phyloP scores from a whole-genome alignment of 2,329 filamentous ascomycete species.

The Rutstroemia sp. region DNA sequence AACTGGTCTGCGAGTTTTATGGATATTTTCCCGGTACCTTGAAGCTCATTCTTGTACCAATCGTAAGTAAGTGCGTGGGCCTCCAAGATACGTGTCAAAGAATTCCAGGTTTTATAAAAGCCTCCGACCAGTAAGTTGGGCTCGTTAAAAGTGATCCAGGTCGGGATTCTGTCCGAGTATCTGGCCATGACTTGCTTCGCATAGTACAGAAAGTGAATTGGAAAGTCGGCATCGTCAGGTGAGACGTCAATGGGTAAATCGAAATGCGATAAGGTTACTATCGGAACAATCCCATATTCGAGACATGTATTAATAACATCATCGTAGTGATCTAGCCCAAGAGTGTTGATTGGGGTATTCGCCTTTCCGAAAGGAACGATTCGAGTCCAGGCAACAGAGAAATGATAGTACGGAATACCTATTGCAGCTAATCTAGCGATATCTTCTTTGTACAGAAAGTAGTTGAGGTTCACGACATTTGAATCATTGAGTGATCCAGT shows the following conservation, averaged over 20 bases:
- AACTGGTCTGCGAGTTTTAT: constrained; percentile 39
- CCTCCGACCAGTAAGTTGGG: constrained; percentile 28
- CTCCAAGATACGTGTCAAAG: constrained; percentile 31
- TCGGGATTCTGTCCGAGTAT: constrained; percentile 41
- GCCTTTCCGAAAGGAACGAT: constrained; percentile 43
- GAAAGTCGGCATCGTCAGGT: not conserved
- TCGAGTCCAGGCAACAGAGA: constrained; percentile 43
- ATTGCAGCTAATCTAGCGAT: constrained; percentile 44
- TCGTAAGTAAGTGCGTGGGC: constrained; percentile 40
- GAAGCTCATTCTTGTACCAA: constrained; percentile 45
- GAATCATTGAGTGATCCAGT: not conserved
- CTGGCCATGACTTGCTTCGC: constrained; percentile 42
- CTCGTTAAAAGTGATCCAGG: constrained; percentile 47
- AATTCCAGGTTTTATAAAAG: not conserved
- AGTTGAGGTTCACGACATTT: constrained; percentile 33
- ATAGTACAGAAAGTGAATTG: constrained; percentile 44
- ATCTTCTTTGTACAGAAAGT: constrained; percentile 45
- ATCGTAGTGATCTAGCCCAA: constrained; percentile 44
- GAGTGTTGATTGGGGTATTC: constrained; percentile 37
- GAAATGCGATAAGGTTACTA: constrained; percentile 38
- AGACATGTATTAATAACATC: constrained; percentile 43
- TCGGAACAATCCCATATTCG: constrained; percentile 41
- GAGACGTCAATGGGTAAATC: not conserved
- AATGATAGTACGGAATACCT: constrained; percentile 43
- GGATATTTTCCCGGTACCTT: constrained; percentile 30